Base-by-base conservation (phyloP, 2,329 filamentous ascomycete genomes). In the Apiospora pterosperma region DNA sequence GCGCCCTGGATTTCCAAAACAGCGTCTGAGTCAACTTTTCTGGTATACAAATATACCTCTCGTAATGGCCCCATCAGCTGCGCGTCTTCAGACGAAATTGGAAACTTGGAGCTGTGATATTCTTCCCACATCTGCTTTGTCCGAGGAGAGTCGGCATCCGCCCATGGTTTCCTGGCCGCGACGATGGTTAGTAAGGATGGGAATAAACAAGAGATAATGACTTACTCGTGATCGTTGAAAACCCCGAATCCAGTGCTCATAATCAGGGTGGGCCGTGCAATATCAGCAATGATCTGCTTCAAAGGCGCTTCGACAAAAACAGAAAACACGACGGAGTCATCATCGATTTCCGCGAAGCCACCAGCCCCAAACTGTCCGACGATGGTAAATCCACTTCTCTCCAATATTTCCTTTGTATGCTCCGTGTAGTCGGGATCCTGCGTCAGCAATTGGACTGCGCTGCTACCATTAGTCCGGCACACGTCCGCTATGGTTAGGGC, bases 201-300 rank as follows among this genome's bases (percentile, higher is more conserved):
- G 36, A 23, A 67, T 42, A 59, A 38, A 55, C 7, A 38, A 55
- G 16, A 7, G 28, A 55, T n/a, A 25, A 31, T 55, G 28, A 38
- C 36, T 63, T 62, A 60, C 52, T 39, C 34, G 44, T 62, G 14
- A 62, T 63, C 65, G 64, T 59, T 36, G 36, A 62, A 39, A 31
- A 3, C 55, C 8, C 21, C 44, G 19, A 25, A 63, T 12, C 48
- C 58, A 39, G 59, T 65, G 21, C 6, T 61, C 12, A 64, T 42
- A 41, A 69, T 64, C n/a, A 69, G 36, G 36, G 48, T 71, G 7
- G 77, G 78, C 55, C 73, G 74, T 48, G 76, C 73, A 59, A 76
- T 68, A 67, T 80, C 78, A n/a, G 75, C 73, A 39, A 80, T 69
- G 28, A 79, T 74, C 65, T 80, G 75, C 59, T 75, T 76, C 6